A percentile compares a stretch with the other conserved stretches of the same genome.
Conservation (phyloP, 1,284 basidiomycete species). For the Wolfiporia cocos region DNA sequence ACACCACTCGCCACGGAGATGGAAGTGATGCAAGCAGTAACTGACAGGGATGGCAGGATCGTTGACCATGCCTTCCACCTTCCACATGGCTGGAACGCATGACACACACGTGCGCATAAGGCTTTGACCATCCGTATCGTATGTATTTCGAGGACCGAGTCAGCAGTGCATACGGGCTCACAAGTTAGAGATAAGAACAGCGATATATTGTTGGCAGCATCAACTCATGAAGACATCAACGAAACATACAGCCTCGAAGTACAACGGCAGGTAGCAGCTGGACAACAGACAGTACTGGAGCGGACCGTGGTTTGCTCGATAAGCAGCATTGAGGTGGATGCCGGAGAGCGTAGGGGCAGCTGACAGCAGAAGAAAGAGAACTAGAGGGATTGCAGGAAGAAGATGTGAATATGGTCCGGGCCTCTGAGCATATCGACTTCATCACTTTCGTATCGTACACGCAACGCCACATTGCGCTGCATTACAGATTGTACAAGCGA, state of each 20-base stretch:
- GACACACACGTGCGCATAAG: too few species aligned
- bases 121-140: too few species aligned
- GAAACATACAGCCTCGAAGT: conserved; percentile 4
- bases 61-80: too few species aligned
- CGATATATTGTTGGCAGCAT: conserved; percentile 6
- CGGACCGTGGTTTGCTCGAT: background rate
- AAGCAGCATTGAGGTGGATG: background rate
- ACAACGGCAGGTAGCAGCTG: conserved; percentile 6
- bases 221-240: conserved; percentile 4
- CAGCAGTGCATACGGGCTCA: too few species aligned
- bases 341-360: background rate
- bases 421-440: conserved; percentile 3
- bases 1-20: too few species aligned
- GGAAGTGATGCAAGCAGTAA: too few species aligned
- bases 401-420: too few species aligned
- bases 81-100: too few species aligned
- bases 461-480: conserved; percentile 1
- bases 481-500: conserved; percentile 1
- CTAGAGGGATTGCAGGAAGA: conserved; percentile 1
- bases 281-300: conserved; percentile 1
- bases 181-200: too few species aligned
- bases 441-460: conserved; percentile 8
- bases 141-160: too few species aligned
- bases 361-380: background rate
- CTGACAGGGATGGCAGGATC: too few species aligned